phyloP scores from a whole-genome alignment of 2,329 filamentous ascomycete species.

The Hypoxylon sp. region DNA sequence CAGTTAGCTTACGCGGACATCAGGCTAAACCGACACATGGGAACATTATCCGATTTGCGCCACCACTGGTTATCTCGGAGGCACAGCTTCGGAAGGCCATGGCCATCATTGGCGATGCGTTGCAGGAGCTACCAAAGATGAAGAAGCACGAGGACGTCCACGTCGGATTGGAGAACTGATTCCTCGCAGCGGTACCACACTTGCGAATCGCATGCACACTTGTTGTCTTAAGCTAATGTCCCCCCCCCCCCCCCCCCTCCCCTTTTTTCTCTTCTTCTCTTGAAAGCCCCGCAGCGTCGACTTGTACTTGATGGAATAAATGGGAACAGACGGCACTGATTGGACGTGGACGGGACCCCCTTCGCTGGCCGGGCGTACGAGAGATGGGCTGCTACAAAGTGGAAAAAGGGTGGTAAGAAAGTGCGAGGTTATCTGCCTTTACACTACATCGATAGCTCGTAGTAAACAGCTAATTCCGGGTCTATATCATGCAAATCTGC shows the following conservation, averaged over 20 bases:
- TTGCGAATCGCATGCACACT: too few species aligned
- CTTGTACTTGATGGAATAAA: conserved; percentile 17
- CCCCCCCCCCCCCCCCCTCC: too few species aligned
- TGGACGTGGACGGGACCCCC: conserved; percentile 20
- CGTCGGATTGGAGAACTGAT: conserved; percentile 41
- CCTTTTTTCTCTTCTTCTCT: too few species aligned
- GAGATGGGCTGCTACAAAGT: conserved; percentile 28
- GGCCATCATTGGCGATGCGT: conserved; percentile 79
- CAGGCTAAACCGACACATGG: conserved; percentile 98
- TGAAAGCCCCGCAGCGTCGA: conserved; percentile 24
- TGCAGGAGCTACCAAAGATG: conserved; percentile 78
- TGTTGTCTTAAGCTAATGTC: conserved; percentile 6
- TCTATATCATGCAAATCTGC: conserved; percentile 31
- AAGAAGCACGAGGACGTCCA: conserved; percentile 52
- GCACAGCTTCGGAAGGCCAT: conserved; percentile 81
- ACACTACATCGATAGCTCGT: conserved; percentile 9
- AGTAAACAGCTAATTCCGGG: conserved; percentile 28
- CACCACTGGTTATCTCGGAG: conserved; percentile 92
- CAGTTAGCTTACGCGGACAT: conserved; percentile 41
- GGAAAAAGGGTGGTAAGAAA: conserved; percentile 38
- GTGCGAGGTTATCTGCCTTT: conserved; percentile 34
- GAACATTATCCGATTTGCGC: conserved; percentile 98
- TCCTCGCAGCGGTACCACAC: conserved; percentile 13
- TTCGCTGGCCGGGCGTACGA: conserved; percentile 30
- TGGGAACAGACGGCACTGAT: conserved; percentile 7